Base-by-base conservation (phyloP, 805 yeast species). In the Suhomyces faveliae region DNA sequence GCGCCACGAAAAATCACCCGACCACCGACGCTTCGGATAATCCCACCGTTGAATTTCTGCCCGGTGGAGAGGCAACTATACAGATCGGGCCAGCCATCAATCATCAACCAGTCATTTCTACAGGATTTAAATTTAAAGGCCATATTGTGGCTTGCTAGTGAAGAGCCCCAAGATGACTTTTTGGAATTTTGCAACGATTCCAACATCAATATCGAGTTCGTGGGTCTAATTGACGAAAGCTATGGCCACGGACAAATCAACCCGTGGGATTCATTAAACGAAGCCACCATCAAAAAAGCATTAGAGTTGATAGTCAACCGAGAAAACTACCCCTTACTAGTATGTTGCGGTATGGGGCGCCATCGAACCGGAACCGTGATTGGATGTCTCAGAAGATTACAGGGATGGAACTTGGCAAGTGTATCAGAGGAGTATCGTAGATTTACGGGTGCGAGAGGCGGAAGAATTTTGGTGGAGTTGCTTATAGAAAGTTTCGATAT, bases 331-430 rank as follows among this genome's bases (percentile, higher is more conserved):
- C 98, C 99, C 0, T 59, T 94, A 51, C 70, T 94, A 43, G 91
- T 91, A 4, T 94, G 98, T 65, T 94, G 98, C 59, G 97, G 97
- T 11, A 94, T 94, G 99, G 99, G 99, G 0, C 75, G 99, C 56
- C 99, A 92, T 66, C 76, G 99, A 54, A 91, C 98, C 0, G 99
- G 99, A 1, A 91, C 98, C 0, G 96, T 94, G 3, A 82, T 94
- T 50, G 99, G 99, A 0, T 92, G 99, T 65, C 70, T 92, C 41
- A 73, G 99, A 53, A 77, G 96, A 50, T 71, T 94, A 15, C 97
- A 94, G 74, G 92, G 95, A n/a, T 92, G 99, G 99, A 94, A 95
- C 60, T 71, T 92, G 62, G 97, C 98, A 9, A 66, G 73, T 63
- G 94, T 92, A 1, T 81, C 90, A 48, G 99, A 92, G 64, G 99